Conservation (phyloP, 2,329 filamentous ascomycete genomes). For the Fusarium papillatum region DNA sequence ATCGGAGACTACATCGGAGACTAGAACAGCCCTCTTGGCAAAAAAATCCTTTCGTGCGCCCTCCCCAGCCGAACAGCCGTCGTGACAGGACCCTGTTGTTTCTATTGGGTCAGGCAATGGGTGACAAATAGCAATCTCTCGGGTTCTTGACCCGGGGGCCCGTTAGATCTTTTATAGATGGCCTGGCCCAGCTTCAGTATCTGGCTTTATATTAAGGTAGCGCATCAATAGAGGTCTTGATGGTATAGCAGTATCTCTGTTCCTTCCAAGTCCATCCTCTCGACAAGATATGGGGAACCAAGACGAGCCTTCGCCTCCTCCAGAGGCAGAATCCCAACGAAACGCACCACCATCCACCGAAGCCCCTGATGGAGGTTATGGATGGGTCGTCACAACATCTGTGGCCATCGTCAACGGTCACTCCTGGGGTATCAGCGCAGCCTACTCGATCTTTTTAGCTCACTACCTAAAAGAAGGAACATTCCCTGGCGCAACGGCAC, state of each 20-base stretch:
- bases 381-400: constrained; percentile 51
- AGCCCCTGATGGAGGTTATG: constrained; percentile 64
- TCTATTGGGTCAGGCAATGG: background rate
- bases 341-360: background rate
- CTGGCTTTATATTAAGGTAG: background rate
- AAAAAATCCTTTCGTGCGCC: background rate
- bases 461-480: constrained; percentile 65
- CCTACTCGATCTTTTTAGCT: constrained; percentile 69
- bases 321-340: background rate
- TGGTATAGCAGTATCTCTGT: background rate
- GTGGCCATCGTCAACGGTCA: constrained; percentile 52
- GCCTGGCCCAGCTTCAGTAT: background rate
- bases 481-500: constrained; percentile 63
- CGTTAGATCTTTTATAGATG: background rate
- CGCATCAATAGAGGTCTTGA: background rate
- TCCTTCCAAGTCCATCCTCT: background rate
- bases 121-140: background rate
- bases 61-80: background rate
- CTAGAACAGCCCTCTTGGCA: background rate
- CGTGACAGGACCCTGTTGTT: background rate
- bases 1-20: background rate
- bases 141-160: background rate
- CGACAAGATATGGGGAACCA: background rate
- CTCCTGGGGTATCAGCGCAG: constrained; percentile 57
- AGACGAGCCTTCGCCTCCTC: background rate